Evolutionary conservation across 2,329 filamentous ascomycete genomes (phyloP).

Genomic region (Xylaria sp.): DNA sequence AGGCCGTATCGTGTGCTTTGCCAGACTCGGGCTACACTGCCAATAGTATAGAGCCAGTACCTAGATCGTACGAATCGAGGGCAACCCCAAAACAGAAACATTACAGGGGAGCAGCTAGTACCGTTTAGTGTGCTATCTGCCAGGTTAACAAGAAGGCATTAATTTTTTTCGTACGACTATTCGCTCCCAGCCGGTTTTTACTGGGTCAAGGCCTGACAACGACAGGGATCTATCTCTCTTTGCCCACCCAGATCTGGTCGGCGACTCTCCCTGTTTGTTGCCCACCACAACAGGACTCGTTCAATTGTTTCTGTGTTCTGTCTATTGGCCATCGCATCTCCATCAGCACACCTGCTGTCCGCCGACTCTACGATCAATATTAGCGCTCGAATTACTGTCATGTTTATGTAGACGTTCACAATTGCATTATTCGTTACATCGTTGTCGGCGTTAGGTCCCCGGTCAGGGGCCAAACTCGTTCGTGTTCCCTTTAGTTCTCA

Average conservation of each 20-base stretch:
- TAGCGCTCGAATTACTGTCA: slow-evolving; percentile 20
- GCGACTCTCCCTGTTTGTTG: slow-evolving; percentile 38
- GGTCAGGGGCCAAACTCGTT: slow-evolving; percentile 22
- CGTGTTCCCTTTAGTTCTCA: slow-evolving; percentile 26
- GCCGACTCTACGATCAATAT: slow-evolving; percentile 12
- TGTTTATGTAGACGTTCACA: slow-evolving; percentile 14
- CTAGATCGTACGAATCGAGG: slow-evolving; percentile 29
- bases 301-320: slow-evolving; percentile 18
- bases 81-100: slow-evolving; percentile 27
- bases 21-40: slow-evolving; percentile 5
- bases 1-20: not conserved
- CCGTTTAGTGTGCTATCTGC: slow-evolving; percentile 1
- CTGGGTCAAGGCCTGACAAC: slow-evolving; percentile 26
- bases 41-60: not conserved
- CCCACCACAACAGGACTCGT: slow-evolving; percentile 44
- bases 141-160: slow-evolving; percentile 5
- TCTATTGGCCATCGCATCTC: slow-evolving; percentile 29
- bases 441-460: slow-evolving; percentile 20
- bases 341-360: slow-evolving; percentile 19
- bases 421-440: slow-evolving; percentile 13
- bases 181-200: slow-evolving; percentile 23
- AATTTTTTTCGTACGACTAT: slow-evolving; percentile 3
- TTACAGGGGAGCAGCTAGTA: slow-evolving; percentile 26
- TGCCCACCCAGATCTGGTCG: slow-evolving; percentile 31
- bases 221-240: slow-evolving; percentile 42